Conservation (phyloP, 139 green algal genomes). For the Astrephomene gubernaculifera region DNA sequence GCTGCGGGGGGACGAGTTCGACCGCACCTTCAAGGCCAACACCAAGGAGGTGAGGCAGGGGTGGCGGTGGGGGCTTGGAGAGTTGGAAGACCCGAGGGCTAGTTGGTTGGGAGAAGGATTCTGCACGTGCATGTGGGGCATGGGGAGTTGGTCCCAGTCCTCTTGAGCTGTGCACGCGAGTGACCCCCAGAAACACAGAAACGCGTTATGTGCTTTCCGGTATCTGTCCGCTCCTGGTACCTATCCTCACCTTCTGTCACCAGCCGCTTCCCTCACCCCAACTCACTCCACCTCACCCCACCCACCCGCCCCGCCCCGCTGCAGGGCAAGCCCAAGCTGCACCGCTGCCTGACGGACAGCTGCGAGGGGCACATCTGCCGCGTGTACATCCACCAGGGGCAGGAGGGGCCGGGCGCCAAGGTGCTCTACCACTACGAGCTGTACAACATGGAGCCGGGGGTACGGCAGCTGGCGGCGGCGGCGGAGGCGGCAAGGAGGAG, state of each 20-base stretch:
- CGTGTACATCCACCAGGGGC: slow-evolving; percentile 22
- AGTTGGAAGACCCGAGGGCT: too few relatives aligned
- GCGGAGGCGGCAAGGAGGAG: slow-evolving; percentile 27
- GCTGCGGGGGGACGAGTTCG: slow-evolving; percentile 28
- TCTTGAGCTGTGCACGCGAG: too few relatives aligned
- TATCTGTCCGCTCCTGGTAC: too few relatives aligned
- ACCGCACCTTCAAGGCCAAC: slow-evolving; percentile 13
- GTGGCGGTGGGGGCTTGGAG: too few relatives aligned
- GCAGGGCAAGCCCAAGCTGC: slow-evolving; percentile 41
- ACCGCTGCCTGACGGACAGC: slow-evolving; percentile 36
- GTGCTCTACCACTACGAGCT: slow-evolving; percentile 17
- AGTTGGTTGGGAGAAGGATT: too few relatives aligned
- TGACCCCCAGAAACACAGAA: too few relatives aligned
- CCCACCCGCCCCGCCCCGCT: not conserved
- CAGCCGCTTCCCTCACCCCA: not conserved
- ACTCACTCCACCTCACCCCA: not conserved
- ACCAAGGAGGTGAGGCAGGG: slow-evolving; percentile 3
- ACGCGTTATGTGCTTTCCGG: too few relatives aligned
- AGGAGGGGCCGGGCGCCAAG: not conserved
- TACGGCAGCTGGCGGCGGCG: not conserved
- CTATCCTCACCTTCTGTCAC: too few relatives aligned
- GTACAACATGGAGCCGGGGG: slow-evolving; percentile 4
- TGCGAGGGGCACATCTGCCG: slow-evolving; percentile 28
- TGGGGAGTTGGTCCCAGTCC: too few relatives aligned
- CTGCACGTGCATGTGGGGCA: too few relatives aligned